Evolutionary conservation across 805 yeast genomes (phyloP), one percentile per base, ranked within the genome.

Genomic region (Metschnikowia aberdeeniae): DNA sequence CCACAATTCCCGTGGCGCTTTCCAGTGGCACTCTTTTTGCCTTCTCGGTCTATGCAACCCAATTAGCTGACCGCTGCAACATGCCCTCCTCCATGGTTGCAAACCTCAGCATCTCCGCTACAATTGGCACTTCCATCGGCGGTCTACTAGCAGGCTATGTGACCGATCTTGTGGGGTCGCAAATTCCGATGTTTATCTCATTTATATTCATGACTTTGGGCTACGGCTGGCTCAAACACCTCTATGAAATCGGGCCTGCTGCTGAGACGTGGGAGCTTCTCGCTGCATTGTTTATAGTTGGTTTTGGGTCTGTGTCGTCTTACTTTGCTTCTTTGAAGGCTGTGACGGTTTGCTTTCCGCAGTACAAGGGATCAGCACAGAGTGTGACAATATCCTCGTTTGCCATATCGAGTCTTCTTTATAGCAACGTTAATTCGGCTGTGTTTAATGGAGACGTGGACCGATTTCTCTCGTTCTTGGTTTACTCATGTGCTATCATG

Each of bases 381-480:
- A 62, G 67, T 44, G 50, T 66, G 11, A 64, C 70, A 12, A 66
- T 66, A 38, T 67, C 70, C 1, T 61, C 66, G 9, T 66, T 66
- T 56, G 70, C 70, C n/a, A 64, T 66, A 8, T 57, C 67, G 9
- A 58, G 65, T 36, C 52, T 65, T 32, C 24, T 65, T 7, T 64
- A 51, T 49, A 60, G 59, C 52, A 47, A 48, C 8, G 48, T 63
- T 13, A 47, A 59, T 13, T 50, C 61, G 31, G 40, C 46, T 14
- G 30, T 59, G 3, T 60, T 58, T 20, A 36, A 55, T 12, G 62
- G 61, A 2, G 56, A 62, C 45, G 57, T 60, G 12, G 51, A 51
- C 9, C 37, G 35, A 6, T 66, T 64, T 42, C 48, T 66, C 27
- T 43, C 46, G 20, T 61, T 62, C 43, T 50, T 66, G 40, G 52